Base-by-base conservation (phyloP, 768 basidiomycete genomes). In the Auriscalpium orientale region DNA sequence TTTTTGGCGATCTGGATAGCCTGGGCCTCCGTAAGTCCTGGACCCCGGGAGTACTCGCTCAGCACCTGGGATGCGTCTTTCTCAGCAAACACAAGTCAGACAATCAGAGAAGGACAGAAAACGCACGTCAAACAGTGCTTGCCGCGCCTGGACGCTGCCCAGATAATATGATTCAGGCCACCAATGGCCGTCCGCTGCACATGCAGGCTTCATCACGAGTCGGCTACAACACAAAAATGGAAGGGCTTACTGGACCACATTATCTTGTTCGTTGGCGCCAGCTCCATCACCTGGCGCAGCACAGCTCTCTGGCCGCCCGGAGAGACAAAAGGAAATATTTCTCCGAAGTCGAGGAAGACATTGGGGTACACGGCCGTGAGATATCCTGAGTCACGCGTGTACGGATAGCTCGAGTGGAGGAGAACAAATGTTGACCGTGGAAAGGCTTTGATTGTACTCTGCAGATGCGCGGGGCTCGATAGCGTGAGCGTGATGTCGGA, bases 151-250 rank as follows among this genome's bases (percentile, higher is more conserved):
- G 1, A 78, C 46, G 7, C 74, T 77, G 3, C 81, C 86, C 12
- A 91, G 73, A 65, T 89, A 89, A 63, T 79, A 91, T 0, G 80
- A 77, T 65, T 90, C 89, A 3, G 89, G 89, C 81, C 85, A 89
- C 79, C 83, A 82, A 62, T 82, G 81, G 9, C 79, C 82, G 62
- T 89, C 84, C 47, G 81, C 80, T 79, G 57, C 46, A 21, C 51
- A 28, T 28, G 28, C 10, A 58, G 63, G 61, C 35, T 10, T 54
- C 46, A 40, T 33, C 37, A 37, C 40, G 7, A 28, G 11, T 48
- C 12, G 4, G 40, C 33, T 58, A 40, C 28, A 5, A 16, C 11
- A 46, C 13, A 45, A 16, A 46, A 46, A 40, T 21, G 16, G 21
- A 51, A 12, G 35, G 35, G 69, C 80, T 60, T 62, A 88, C 88